Base-by-base conservation (phyloP, 306 rosid genomes). In the Lathyrus sativus region DNA sequence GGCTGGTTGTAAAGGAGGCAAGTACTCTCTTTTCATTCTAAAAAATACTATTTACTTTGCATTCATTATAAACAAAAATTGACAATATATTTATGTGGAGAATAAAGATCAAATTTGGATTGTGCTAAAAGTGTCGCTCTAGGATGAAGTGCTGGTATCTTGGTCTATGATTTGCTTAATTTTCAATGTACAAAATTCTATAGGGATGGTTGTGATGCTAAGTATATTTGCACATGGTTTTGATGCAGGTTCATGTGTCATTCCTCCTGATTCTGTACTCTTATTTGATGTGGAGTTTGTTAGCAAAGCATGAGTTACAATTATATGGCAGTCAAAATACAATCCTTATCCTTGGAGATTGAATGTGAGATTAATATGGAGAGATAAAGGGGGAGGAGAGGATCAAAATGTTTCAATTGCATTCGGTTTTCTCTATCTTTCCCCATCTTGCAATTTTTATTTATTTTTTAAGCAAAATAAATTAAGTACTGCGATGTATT, bases 1-100 rank as follows among this genome's bases (percentile, higher is more conserved):
- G 18, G 98, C 98, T 53, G 98, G 98, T 13, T 89, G 98, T 55
- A 88, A 64, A 77, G 98, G 96, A 89, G 98, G 98, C 82, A 78
- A 79, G 83, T 38, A 38, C 62, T 53, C 74, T 3, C 33, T 62
- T 50, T 7, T 43, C 29, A 61, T 28, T 49, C 70, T 26, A 22
- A 42, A 2, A 5, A 43, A 28, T 18, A 39, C 51, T 38, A 37
- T 70, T 71, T 31, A 65, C 50, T 70, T 65, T 78, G 19, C 64
- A 65, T 60, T 50, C 45, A 48, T 42, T 42, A 12, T 61, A 15
- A 4, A 31, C n/a, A 9, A 46, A 45, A 39, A 26, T 50, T 17
- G 10, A n/a, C 13, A 3, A 49, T 60, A 12, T 61, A 19, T 56
- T 45, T 68, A n/a, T 55, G 35, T 46, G 54, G 48, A 67, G 24